Evolutionary conservation across 306 rosid genomes (phyloP).

Genomic region (Acacia confusa): DNA sequence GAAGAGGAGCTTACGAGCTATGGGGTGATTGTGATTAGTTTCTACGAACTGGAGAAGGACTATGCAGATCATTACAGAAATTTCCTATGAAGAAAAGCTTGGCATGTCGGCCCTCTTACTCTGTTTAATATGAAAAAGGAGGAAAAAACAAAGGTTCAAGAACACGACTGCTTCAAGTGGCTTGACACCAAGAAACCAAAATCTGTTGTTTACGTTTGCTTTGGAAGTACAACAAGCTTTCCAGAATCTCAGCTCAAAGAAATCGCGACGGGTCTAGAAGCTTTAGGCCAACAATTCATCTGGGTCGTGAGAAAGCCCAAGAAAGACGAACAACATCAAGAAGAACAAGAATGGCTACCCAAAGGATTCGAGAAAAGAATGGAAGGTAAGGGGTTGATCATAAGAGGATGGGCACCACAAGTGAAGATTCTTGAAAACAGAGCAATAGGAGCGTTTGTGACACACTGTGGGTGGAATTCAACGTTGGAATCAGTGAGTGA

Average conservation of each 20-base stretch:
- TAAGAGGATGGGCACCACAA: background rate
- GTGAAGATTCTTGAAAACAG: background rate
- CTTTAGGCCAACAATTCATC: constrained; percentile 20
- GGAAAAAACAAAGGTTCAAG: constrained; percentile 2
- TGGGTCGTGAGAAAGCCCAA: constrained; percentile 10
- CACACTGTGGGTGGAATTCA: constrained; percentile 7
- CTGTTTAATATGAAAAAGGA: background rate
- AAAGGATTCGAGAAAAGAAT: background rate
- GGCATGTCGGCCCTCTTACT: constrained; percentile 49
- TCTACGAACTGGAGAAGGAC: constrained; percentile 38
- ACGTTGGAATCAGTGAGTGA: background rate
- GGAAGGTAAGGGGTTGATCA: background rate
- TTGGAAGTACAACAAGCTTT: constrained; percentile 25
- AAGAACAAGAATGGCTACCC: background rate
- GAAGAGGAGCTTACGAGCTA: constrained; percentile 36
- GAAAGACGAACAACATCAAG: background rate
- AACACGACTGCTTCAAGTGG: constrained; percentile 24
- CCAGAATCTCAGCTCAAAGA: constrained; percentile 18
- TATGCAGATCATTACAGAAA: constrained; percentile 36
- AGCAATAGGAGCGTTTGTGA: background rate
- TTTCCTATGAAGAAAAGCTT: constrained; percentile 37
- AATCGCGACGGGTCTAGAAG: constrained; percentile 27
- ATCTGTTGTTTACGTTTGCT: constrained; percentile 33
- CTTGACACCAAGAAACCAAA: constrained; percentile 22
- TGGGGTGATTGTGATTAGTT: constrained; percentile 48